These are phyloP conservation scores for Xerocomellus amylosporus DNA, from an alignment of 768 basidiomycete species.

Conservation along the genomic window DNA sequence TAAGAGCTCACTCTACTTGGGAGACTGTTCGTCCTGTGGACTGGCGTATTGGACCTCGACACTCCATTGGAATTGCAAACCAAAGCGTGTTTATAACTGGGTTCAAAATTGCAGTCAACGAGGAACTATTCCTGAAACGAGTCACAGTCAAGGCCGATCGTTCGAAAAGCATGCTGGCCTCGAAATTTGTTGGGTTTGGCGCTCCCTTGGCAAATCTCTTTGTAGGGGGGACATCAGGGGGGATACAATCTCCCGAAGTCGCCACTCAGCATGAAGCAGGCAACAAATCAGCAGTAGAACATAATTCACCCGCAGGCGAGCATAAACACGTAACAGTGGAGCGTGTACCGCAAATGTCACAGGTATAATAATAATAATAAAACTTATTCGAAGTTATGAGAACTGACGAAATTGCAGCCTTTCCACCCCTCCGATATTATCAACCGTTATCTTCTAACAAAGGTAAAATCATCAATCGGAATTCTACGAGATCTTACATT, in stretches of 20 bases:
- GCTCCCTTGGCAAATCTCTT: neutral
- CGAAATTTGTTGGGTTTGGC: neutral
- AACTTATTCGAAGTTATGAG: neutral
- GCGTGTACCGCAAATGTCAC: too few relatives aligned
- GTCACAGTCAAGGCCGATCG: neutral
- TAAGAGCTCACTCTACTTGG: neutral
- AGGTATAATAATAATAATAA: too few relatives aligned
- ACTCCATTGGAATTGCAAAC: neutral
- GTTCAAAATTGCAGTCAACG: conserved; percentile 6
- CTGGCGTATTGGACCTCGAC: neutral
- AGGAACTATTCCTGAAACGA: neutral
- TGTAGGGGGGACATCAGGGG: too few relatives aligned
- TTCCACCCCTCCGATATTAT: neutral
- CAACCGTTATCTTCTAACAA: neutral
- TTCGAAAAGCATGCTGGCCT: neutral
- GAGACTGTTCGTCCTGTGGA: neutral
- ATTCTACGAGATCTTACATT: too few relatives aligned
- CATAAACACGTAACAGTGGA: too few relatives aligned
- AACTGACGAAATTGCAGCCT: neutral
- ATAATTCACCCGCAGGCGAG: too few relatives aligned
- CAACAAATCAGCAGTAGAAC: too few relatives aligned
- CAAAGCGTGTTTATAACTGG: conserved; percentile 13
- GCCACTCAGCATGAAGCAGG: too few relatives aligned
- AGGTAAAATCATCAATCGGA: neutral
- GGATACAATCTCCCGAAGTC: too few relatives aligned